These are phyloP conservation scores for Chytridium lagenaria DNA, from an alignment of 371 early-diverging fungal species.

Conservation along the genomic window DNA sequence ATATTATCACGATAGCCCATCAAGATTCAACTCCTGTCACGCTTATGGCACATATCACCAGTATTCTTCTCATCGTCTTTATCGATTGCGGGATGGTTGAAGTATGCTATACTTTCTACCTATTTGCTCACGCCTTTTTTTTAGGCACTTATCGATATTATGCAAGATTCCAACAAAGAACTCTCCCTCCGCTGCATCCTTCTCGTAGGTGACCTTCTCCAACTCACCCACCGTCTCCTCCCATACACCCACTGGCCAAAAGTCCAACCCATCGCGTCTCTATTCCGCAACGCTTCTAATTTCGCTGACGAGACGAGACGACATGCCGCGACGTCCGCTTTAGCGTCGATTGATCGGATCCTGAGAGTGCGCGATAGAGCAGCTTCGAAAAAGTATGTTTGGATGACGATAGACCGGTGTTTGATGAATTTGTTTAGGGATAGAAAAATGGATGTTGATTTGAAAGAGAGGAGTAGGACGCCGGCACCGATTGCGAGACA, in stretches of 20 bases:
- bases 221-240: constrained; percentile 71
- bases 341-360: constrained; percentile 73
- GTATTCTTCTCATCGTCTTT: constrained; percentile 75
- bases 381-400: background rate
- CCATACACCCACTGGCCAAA: constrained; percentile 65
- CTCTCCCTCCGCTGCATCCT: constrained; percentile 62
- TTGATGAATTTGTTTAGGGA: background rate
- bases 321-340: constrained; percentile 75
- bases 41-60: constrained; percentile 72
- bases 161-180: constrained; percentile 60
- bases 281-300: constrained; percentile 78
- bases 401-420: background rate
- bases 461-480: too few species aligned
- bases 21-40: constrained; percentile 42
- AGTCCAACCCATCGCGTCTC: constrained; percentile 74
- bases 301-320: constrained; percentile 78
- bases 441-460: background rate
- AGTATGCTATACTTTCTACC: constrained; percentile 43
- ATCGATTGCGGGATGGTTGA: constrained; percentile 82
- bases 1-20: background rate
- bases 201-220: constrained; percentile 77
- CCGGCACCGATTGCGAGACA: background rate
- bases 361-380: background rate
- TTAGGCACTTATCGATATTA: constrained; percentile 56
- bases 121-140: background rate